phyloP scores from a whole-genome alignment of 805 yeast genomes.

The Hanseniaspora pseudoguilliermondii region DNA sequence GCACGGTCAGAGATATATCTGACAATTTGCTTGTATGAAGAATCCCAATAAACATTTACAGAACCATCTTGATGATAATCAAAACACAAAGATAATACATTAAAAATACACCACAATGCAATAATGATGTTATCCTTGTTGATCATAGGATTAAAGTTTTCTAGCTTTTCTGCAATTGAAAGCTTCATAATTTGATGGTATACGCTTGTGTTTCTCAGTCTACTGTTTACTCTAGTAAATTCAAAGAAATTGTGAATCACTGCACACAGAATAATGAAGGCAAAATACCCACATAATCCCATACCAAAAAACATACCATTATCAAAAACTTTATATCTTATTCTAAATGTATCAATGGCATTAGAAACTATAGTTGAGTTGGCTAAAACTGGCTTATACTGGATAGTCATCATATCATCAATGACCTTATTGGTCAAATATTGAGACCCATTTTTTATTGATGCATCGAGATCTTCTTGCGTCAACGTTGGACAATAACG shows the following conservation, averaged over 20 bases:
- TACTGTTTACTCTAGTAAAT: neutral
- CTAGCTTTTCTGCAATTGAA: neutral
- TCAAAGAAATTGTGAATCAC: neutral
- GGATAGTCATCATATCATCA: neutral
- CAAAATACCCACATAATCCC: constrained; percentile 13
- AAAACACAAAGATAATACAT: constrained; percentile 11
- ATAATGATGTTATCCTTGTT: constrained; percentile 21
- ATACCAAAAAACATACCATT: constrained; percentile 13
- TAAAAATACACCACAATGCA: constrained; percentile 17
- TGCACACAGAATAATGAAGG: constrained; percentile 1
- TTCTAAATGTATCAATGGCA: constrained; percentile 12
- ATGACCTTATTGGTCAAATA: neutral
- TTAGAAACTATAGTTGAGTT: constrained; percentile 8
- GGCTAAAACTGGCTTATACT: constrained; percentile 4
- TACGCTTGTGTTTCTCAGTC: neutral
- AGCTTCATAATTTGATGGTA: neutral
- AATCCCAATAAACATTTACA: constrained; percentile 14
- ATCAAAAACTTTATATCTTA: constrained; percentile 12
- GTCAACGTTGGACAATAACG: neutral
- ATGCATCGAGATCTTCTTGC: neutral
- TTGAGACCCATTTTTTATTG: constrained; percentile 4
- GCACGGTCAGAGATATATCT: constrained; percentile 39
- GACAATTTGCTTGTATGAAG: constrained; percentile 15
- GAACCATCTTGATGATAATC: constrained; percentile 10
- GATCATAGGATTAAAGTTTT: neutral